These are phyloP conservation scores for Blakeslea trispora DNA, from an alignment of 371 early-diverging fungal species.

Conservation along the genomic window DNA sequence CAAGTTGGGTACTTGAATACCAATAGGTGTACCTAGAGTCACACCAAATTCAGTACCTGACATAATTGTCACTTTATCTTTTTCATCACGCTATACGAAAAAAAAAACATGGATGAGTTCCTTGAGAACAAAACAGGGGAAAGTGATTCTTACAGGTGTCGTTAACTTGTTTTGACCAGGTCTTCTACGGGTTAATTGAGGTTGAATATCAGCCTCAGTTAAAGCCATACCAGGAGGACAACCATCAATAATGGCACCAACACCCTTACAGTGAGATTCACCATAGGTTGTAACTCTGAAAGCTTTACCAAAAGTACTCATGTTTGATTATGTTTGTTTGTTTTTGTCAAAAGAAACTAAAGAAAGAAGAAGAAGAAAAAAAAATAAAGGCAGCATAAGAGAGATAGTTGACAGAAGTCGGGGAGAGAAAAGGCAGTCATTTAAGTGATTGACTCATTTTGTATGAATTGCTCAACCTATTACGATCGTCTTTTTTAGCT, in stretches of 20 bases:
- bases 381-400: too few relatives aligned
- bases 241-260: conserved; percentile 96
- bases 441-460: too few relatives aligned
- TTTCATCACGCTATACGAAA: conserved; percentile 35
- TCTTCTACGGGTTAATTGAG: conserved; percentile 87
- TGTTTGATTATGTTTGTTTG: too few relatives aligned
- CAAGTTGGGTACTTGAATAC: conserved; percentile 88
- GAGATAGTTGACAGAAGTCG: too few relatives aligned
- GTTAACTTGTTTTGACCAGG: conserved; percentile 96
- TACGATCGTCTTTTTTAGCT: too few relatives aligned
- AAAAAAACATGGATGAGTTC: too few relatives aligned
- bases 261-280: conserved; percentile 97
- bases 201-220: conserved; percentile 90
- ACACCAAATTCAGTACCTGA: conserved; percentile 94
- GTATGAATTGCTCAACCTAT: too few relatives aligned
- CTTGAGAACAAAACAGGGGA: too few relatives aligned
- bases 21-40: conserved; percentile 95
- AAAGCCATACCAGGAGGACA: conserved; percentile 92
- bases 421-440: too few relatives aligned
- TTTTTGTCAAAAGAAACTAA: too few relatives aligned
- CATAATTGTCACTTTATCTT: conserved; percentile 76
- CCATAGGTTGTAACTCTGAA: conserved; percentile 96
- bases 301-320: conserved; percentile 80
- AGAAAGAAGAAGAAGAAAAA: too few relatives aligned
- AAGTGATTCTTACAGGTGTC: conserved; percentile 90